These are phyloP conservation scores for Funneliformis caledonium DNA, from an alignment of 371 early-diverging fungal genomes.

Conservation along the genomic window DNA sequence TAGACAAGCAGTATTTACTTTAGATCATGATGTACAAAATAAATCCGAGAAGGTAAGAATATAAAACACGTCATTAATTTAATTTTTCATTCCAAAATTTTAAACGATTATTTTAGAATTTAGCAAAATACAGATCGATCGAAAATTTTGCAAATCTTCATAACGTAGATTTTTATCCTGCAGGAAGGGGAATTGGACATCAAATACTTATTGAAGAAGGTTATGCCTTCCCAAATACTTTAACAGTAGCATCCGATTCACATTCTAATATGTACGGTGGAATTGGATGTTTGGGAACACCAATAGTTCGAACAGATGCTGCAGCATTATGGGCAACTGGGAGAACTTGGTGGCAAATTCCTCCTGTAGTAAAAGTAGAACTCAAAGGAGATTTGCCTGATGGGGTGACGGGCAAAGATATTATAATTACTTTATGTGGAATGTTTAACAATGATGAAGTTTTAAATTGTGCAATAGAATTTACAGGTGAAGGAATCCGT, in stretches of 20 bases:
- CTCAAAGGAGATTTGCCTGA: conserved; percentile 71
- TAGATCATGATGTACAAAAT: conserved; percentile 98
- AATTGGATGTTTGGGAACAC: conserved; percentile 91
- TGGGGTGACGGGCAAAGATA: conserved; percentile 94
- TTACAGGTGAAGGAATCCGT: conserved; percentile 76
- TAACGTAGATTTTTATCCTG: conserved; percentile 91
- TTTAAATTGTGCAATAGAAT: conserved; percentile 93
- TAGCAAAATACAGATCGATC: conserved; percentile 84
- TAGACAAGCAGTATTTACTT: conserved; percentile 89
- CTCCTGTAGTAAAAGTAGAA: conserved; percentile 88
- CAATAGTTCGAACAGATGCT: conserved; percentile 96
- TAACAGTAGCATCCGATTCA: conserved; percentile 96
- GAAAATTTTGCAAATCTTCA: conserved; percentile 82
- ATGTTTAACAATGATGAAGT: conserved; percentile 88
- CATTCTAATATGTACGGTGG: conserved; percentile 99
- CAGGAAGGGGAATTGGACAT: conserved; percentile 96
- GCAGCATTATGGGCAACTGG: conserved; percentile 98
- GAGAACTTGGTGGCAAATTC: conserved; percentile 97
- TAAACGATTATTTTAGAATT: conserved; percentile 59
- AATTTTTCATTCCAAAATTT: neutral
- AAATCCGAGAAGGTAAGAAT: conserved; percentile 70
- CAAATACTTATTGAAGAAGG: conserved; percentile 97
- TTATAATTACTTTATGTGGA: conserved; percentile 91
- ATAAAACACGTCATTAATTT: neutral
- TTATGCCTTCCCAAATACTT: conserved; percentile 88